Evolutionary conservation across 108 stramenopile species (phyloP).

Genomic region (Asterionellopsis glacialis): DNA sequence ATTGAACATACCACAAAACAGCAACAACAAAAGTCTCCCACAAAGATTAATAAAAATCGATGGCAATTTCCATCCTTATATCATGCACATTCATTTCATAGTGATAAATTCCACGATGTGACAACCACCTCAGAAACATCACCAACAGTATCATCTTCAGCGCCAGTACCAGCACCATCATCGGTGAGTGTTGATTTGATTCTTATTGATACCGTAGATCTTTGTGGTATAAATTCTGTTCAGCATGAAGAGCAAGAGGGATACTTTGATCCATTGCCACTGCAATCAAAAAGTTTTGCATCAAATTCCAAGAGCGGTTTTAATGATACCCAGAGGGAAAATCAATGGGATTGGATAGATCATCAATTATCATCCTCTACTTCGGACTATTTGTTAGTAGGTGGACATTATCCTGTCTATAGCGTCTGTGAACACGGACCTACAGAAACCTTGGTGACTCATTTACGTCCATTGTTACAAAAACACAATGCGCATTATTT

Average conservation of each 20-base stretch:
- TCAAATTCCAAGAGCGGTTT: no score
- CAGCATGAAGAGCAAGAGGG: slow-evolving; percentile 4
- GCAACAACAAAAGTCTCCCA: no score
- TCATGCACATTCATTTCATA: slow-evolving; percentile 14
- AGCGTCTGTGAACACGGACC: slow-evolving; percentile 37
- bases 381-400: slow-evolving; percentile 47
- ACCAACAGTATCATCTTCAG: no score
- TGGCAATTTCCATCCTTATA: slow-evolving; percentile 33
- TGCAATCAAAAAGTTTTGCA: background rate
- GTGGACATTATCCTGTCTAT: slow-evolving; percentile 50
- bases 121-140: no score
- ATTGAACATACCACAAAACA: slow-evolving; percentile 13
- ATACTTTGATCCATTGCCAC: slow-evolving; percentile 23
- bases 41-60: slow-evolving; percentile 8
- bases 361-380: slow-evolving; percentile 19
- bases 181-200: no score
- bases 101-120: no score
- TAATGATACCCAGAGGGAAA: no score
- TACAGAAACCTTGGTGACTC: slow-evolving; percentile 22
- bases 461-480: slow-evolving; percentile 37
- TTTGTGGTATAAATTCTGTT: slow-evolving; percentile 31
- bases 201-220: background rate
- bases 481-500: slow-evolving; percentile 45
- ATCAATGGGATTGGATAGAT: slow-evolving; percentile 29
- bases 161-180: no score